phyloP scores from a whole-genome alignment of 768 basidiomycete genomes.

The Suillus cothurnatus region DNA sequence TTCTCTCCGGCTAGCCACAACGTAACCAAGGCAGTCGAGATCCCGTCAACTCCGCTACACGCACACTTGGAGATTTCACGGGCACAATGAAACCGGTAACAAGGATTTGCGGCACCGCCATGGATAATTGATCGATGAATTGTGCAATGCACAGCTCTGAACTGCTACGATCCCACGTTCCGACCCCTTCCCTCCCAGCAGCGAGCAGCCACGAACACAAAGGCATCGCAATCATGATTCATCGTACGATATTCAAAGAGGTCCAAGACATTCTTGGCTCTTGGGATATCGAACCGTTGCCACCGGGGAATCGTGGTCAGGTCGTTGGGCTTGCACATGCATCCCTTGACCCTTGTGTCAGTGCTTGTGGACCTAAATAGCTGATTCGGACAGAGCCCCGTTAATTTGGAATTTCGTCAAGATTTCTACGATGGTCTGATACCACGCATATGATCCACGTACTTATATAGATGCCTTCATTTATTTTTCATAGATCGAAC shows the following conservation, averaged over 20 bases:
- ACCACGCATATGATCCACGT: background rate
- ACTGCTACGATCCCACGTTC: background rate
- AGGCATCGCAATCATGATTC: background rate
- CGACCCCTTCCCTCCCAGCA: background rate
- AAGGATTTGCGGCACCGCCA: background rate
- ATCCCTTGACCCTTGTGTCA: background rate
- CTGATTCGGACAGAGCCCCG: background rate
- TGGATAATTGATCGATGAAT: background rate
- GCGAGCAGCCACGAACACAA: background rate
- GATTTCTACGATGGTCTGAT: background rate
- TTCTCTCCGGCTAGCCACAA: background rate
- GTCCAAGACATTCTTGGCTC: background rate
- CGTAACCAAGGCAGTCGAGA: background rate
- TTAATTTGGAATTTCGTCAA: background rate
- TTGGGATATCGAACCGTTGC: background rate
- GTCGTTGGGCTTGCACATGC: background rate
- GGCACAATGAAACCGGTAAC: background rate
- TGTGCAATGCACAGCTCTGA: background rate
- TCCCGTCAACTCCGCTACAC: background rate
- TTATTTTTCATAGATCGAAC: slow-evolving; percentile 2
- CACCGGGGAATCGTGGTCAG: background rate
- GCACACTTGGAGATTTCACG: background rate
- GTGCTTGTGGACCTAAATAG: background rate
- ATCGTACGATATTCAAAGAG: background rate
- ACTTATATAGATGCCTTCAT: background rate